These are phyloP conservation scores for Bigelowiella natans DNA, from an alignment of 78 protist species.

Conservation along the genomic window DNA sequence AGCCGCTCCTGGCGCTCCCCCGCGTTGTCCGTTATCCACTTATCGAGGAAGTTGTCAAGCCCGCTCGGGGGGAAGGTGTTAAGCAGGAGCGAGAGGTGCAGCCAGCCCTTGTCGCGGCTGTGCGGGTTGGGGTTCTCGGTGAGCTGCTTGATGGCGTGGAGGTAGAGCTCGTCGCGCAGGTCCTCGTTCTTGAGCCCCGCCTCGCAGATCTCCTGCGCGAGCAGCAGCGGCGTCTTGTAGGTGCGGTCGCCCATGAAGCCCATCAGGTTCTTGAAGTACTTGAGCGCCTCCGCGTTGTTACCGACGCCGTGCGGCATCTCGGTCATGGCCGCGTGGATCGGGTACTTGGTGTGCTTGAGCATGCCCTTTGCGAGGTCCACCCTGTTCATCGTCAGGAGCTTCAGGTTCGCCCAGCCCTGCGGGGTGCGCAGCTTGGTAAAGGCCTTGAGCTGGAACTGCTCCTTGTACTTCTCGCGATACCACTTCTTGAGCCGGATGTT, in stretches of 20 bases:
- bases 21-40: neutral
- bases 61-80: slow-evolving; percentile 11
- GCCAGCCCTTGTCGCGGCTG: neutral
- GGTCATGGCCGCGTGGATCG: slow-evolving; percentile 6
- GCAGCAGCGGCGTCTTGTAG: slow-evolving; percentile 2
- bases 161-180: neutral
- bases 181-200: neutral
- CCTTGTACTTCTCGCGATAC: neutral
- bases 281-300: neutral
- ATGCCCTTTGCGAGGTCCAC: neutral
- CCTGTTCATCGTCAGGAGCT: neutral
- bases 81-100: neutral
- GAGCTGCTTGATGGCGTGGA: slow-evolving; percentile 11
- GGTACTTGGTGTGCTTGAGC: neutral
- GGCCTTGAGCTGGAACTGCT: neutral
- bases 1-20: neutral
- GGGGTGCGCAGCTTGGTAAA: neutral
- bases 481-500: neutral
- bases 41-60: neutral
- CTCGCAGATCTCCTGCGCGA: neutral
- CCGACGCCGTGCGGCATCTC: too few relatives aligned
- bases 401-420: slow-evolving; percentile 15
- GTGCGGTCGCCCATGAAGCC: slow-evolving; percentile 21
- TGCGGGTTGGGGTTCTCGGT: neutral
- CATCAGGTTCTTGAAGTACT: slow-evolving; percentile 13